These are phyloP conservation scores for Phytophthora foliorum DNA, from an alignment of 352 stramenopile species.

Conservation along the genomic window DNA sequence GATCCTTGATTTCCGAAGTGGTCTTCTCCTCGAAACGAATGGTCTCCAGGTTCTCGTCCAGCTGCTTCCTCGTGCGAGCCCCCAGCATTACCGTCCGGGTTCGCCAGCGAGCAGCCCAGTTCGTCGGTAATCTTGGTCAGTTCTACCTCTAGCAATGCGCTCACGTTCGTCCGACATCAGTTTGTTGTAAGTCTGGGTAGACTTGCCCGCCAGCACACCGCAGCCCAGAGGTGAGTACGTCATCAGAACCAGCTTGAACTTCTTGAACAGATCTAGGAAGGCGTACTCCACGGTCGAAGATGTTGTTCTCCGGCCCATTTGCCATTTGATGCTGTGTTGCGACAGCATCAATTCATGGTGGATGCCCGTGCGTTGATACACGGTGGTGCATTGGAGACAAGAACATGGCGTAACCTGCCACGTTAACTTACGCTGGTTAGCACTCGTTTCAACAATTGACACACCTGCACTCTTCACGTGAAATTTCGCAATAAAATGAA, in stretches of 20 bases:
- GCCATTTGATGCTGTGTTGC: too few relatives aligned
- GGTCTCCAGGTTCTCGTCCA: conserved; percentile 64
- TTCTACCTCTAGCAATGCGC: conserved; percentile 29
- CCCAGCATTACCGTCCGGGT: conserved; percentile 64
- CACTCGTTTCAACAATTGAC: too few relatives aligned
- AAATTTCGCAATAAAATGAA: too few relatives aligned
- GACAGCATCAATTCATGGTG: too few relatives aligned
- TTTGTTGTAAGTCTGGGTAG: conserved; percentile 34
- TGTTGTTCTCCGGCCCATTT: conserved; percentile 76
- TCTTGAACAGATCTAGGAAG: conserved; percentile 60
- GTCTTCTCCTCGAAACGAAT: conserved; percentile 55
- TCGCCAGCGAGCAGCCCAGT: conserved; percentile 42
- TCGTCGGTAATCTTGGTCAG: conserved; percentile 49
- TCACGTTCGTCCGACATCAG: conserved; percentile 44
- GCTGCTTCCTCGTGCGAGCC: conserved; percentile 53
- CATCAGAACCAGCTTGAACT: conserved; percentile 64
- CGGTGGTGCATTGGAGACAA: too few relatives aligned
- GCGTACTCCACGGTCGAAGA: conserved; percentile 75
- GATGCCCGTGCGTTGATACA: too few relatives aligned
- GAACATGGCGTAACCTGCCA: too few relatives aligned
- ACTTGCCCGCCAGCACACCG: conserved; percentile 67
- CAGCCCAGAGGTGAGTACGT: conserved; percentile 58
- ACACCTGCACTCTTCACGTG: too few relatives aligned
- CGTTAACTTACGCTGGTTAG: too few relatives aligned
- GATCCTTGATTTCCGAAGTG: conserved; percentile 58